Base-by-base conservation (phyloP, 345 rosid genomes). In the Brassica napus region DNA sequence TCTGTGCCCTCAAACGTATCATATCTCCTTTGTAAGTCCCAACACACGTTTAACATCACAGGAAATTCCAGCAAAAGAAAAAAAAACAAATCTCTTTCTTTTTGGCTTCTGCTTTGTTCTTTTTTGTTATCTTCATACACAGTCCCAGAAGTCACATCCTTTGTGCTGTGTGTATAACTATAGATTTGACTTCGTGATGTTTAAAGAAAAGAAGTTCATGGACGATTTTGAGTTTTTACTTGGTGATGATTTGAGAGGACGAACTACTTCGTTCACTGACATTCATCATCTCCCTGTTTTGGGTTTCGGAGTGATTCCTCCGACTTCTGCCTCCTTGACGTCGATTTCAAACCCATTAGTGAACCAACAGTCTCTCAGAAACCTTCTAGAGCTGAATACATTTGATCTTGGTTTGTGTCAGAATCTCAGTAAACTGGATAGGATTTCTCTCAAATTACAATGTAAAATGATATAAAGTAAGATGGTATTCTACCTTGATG, bases 361-460 rank as follows among this genome's bases (percentile, higher is more conserved):
- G 24, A 74, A 78, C 72, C 83, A 81, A 18, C 78, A 66, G 3
- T 15, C 14, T 65, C 52, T 3, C 11, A 35, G 47, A 4, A 65
- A 34, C 52, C 28, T 65, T 24, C 61, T 8, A 1, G 49, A 26
- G 34, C 54, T 59, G 0, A 77, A 68, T 21, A 81, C 32, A 6
- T 68, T 39, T 79, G 81, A 73, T 79, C 14, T 75, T 63, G 31
- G 84, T 69, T 83, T 89, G 75, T 78, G 73, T 69, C 74, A 82
- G 34, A 72, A 47, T 65, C 64, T 49, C 18, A 49, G 18, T 49
- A 14, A 14, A 14, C 31, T 55, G 98, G 91, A 65, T 95, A 90
- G 78, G 92, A 95, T 82, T 89, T 95, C 84, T 91, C 98, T 4
- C 87, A 79, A 82, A 95, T 95, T 37, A 37, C 44, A 37, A 37